Evolutionary conservation across 2,329 filamentous ascomycete genomes (phyloP).

Genomic region (Xylariaceae sp.): DNA sequence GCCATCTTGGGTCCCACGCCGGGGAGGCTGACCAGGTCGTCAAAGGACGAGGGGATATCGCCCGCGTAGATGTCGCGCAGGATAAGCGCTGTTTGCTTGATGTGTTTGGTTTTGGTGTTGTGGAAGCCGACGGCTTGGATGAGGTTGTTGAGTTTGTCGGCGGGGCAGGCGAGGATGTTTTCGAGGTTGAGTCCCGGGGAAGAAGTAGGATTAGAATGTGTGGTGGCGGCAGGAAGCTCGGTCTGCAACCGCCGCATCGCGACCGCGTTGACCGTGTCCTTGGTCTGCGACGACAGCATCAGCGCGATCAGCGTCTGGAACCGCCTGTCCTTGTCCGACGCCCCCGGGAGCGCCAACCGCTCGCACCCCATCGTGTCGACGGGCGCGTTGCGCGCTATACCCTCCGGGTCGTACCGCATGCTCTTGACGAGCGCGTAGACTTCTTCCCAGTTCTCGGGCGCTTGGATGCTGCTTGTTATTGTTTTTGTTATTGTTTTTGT

Average conservation of each 20-base stretch:
- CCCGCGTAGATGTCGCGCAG: constrained; percentile 63
- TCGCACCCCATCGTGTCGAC: constrained; percentile 99
- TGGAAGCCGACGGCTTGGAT: constrained; percentile 88
- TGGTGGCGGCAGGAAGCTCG: constrained; percentile 54
- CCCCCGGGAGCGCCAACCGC: constrained; percentile 54
- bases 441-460: constrained; percentile 54
- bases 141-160: constrained; percentile 60
- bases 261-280: constrained; percentile 82
- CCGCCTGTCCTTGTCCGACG: constrained; percentile 53
- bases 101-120: constrained; percentile 85
- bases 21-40: constrained; percentile 69
- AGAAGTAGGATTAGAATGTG: too few species aligned
- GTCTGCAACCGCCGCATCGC: constrained; percentile 76
- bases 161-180: constrained; percentile 68
- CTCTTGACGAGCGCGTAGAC: constrained; percentile 71
- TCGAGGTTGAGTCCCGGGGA: constrained; percentile 61
- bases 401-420: constrained; percentile 58
- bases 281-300: constrained; percentile 90
- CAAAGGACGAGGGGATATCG: constrained; percentile 76
- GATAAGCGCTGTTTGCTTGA: constrained; percentile 69
- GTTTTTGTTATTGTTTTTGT: constrained; percentile 18
- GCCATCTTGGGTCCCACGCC: constrained; percentile 96
- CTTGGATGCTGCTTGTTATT: constrained; percentile 16
- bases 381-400: constrained; percentile 63
- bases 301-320: constrained; percentile 83